Evolutionary conservation across 2,329 filamentous ascomycete genomes (phyloP), one percentile per base, ranked within the genome.

Genomic region (Paecilomyces sp.): DNA sequence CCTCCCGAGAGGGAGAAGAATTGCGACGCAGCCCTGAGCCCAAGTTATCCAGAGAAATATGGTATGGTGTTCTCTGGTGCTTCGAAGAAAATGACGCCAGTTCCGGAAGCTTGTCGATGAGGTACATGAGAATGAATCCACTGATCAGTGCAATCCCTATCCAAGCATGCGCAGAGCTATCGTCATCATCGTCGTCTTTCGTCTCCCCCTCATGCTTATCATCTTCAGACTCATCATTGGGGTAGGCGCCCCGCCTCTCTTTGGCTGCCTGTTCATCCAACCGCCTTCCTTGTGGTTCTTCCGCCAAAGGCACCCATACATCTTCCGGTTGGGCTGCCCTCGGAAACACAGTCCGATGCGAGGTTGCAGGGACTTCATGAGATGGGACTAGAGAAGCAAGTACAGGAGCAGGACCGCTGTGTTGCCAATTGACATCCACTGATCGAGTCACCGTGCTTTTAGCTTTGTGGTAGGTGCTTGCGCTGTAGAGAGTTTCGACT

Each of bases 81-180:
- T 87, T 86, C 41, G 90, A 78, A 50, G 83, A 81, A 7, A 47
- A 47, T 22, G 90, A 82, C 5, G 87, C 85, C 71, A 92, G 89
- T 50, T 86, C 85, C 7, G 92, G 91, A 8, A 96, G 77, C 57
- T 90, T 87, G 75, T 99, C 93, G 69, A 99, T 89, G 24, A 99
- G 83, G 71, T 96, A 97, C 94, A 99, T 99, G 64, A 97, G 83
- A 60, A 96, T 86, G 75, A 97, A 99, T 12, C 94, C 94, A 15
- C 90, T 79, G 58, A 96, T 86, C 57, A 99, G 80, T 1, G 92
- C 91, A 58, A 97, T 82, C 4, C 94, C 94, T 60, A 99, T 89
- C 76, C 90, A 94, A 81, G 73, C 92, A 84, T 79, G 86, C 1
- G 85, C 85, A 24, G 74, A 79, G 64, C 71, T 72, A n/a, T 82